Evolutionary conservation across 257 asterid species (phyloP), one percentile per base, ranked within the genome.

Genomic region (Oldenlandia corymbosa): DNA sequence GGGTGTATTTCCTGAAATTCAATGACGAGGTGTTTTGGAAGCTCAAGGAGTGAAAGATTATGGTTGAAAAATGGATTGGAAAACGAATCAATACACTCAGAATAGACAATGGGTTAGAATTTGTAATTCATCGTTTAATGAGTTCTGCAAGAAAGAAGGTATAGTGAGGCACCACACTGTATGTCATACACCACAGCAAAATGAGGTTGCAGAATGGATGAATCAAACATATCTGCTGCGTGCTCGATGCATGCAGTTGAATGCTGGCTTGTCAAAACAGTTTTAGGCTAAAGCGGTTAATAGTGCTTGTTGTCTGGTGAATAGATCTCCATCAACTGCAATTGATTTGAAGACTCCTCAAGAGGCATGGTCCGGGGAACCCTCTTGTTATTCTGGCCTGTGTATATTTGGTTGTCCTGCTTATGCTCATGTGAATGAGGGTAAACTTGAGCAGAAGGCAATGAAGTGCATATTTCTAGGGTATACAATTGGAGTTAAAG

Each of bases 401-500:
- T 9, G 18, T 5, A 18, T 45, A 17, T 62, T 62, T 45, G 57
- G 57, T 26, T 43, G 56, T 27, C 56, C 43, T 13, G 43, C 52
- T 11, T 62, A 43, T 26, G 41, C 67, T 17, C 43, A 28, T 41
- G 57, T 12, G 4, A 62, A 62, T 7, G 42, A 62, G 1, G 56
- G 18, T 27, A 62, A 62, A 30, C 42, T 62, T 5, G 62, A 32
- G 43, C 14, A 24, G 2, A 58, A 28, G 56, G 67, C 43, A 26
- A 27, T 3, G 32, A 51, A 23, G 9, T 65, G 62, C 51, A 39
- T 65, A 20, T 65, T 65, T 53, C 13, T 65, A 21, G 70, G 52
- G 0, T 52, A 52, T 65, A 17, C 69, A 46, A 14, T 7, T 34
- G 18, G 60, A 1, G 50, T 34, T 32, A 65, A 51, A 21, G 52